These are phyloP conservation scores for Sicyos edulis DNA, from an alignment of 306 rosid species.

Conservation along the genomic window DNA sequence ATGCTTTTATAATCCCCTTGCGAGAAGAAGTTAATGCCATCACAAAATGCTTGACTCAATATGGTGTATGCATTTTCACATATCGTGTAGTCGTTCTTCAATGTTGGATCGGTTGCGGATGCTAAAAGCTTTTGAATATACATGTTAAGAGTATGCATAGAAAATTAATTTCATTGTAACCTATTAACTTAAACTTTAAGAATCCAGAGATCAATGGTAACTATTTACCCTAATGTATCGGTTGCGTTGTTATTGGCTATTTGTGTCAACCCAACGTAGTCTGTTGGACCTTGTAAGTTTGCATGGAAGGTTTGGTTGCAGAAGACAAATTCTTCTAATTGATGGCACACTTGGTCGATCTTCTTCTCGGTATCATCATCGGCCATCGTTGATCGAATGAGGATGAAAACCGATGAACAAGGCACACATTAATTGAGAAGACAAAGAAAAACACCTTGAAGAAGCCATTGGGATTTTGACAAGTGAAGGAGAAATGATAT, in stretches of 20 bases:
- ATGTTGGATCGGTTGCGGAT: neutral
- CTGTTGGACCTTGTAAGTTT: slow-evolving; percentile 12
- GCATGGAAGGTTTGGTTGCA: slow-evolving; percentile 24
- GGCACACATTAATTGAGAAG: neutral
- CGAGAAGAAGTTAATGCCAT: neutral
- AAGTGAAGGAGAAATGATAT: neutral
- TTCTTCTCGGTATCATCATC: neutral
- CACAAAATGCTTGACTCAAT: slow-evolving; percentile 1
- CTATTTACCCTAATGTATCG: neutral
- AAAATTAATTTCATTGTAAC: no score
- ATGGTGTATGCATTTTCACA: slow-evolving; percentile 10
- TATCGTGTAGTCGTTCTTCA: neutral
- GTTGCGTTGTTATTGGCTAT: slow-evolving; percentile 26
- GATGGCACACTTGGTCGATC: slow-evolving; percentile 24
- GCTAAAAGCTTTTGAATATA: neutral
- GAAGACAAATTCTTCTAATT: slow-evolving; percentile 26
- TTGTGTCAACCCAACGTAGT: slow-evolving; percentile 19
- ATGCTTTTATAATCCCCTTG: slow-evolving; percentile 12
- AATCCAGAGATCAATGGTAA: neutral
- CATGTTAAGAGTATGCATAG: no score
- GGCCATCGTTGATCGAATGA: neutral
- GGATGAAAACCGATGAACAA: neutral
- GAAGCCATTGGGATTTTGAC: neutral
- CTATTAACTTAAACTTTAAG: neutral
- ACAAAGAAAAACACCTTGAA: neutral